Percentiles rank a stretch among this genome's conserved stretches.
Evolutionary conservation across 1,139 yeast genomes (phyloP).

Genomic region (Saccharomyces hybrid): DNA sequence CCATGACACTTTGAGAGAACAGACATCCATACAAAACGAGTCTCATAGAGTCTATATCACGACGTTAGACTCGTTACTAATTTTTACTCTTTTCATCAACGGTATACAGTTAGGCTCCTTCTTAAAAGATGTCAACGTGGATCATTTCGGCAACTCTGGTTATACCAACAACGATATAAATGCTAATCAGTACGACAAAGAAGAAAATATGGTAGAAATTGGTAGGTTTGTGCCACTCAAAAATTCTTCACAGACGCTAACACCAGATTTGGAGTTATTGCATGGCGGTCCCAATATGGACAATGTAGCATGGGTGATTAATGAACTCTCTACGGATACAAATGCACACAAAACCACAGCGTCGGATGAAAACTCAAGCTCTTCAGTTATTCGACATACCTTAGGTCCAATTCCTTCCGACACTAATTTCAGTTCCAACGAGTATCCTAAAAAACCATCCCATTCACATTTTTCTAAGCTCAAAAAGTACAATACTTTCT

Average conservation of each 20-base stretch:
- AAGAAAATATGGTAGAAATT: neutral
- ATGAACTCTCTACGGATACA: neutral
- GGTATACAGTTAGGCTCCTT: conserved; percentile 16
- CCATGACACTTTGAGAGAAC: conserved; percentile 10
- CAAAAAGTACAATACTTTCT: neutral
- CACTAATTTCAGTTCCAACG: neutral
- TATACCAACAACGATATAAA: neutral
- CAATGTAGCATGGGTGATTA: neutral
- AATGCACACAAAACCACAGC: neutral
- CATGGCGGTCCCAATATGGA: neutral
- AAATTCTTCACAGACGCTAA: conserved; percentile 29
- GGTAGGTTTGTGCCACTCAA: conserved; percentile 24
- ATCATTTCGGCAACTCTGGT: neutral
- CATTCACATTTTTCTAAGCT: neutral
- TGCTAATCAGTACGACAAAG: conserved; percentile 4
- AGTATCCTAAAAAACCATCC: neutral
- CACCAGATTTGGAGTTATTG: conserved; percentile 24
- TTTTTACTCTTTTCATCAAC: conserved; percentile 16
- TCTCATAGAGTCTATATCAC: conserved; percentile 11
- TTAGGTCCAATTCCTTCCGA: neutral
- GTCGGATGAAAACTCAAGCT: conserved; percentile 11
- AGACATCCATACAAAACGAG: neutral
- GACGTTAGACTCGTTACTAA: conserved; percentile 16
- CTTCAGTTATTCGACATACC: neutral
- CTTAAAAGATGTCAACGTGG: neutral